Conservation (phyloP, 345 rosid genomes). For the Barbarea vulgaris region DNA sequence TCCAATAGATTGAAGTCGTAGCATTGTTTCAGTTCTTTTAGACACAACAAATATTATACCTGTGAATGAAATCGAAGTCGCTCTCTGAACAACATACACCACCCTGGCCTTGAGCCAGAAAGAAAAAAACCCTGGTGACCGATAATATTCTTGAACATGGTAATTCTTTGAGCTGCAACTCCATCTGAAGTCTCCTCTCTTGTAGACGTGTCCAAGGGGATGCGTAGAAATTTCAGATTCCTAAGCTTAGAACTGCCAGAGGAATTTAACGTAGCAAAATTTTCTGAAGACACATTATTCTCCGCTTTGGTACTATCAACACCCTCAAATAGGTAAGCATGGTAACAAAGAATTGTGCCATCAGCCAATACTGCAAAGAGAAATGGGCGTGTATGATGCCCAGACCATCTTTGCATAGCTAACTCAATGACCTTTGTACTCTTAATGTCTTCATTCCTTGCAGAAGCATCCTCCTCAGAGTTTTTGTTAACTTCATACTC, state of each 20-base stretch:
- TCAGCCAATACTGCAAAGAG: slow-evolving; percentile 87
- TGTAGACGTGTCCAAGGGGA: slow-evolving; percentile 72
- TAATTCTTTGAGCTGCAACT: slow-evolving; percentile 62
- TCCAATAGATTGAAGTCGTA: slow-evolving; percentile 5
- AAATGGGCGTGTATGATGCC: slow-evolving; percentile 82
- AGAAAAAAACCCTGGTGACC: slow-evolving; percentile 92
- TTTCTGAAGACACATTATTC: slow-evolving; percentile 51
- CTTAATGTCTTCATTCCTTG: slow-evolving; percentile 64
- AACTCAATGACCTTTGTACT: slow-evolving; percentile 78
- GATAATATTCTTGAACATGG: slow-evolving; percentile 81
- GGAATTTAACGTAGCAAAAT: slow-evolving; percentile 48
- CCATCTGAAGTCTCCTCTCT: slow-evolving; percentile 74
- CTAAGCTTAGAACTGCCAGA: slow-evolving; percentile 75
- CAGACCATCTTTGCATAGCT: slow-evolving; percentile 95
- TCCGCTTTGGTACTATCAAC: slow-evolving; percentile 64
- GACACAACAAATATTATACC: slow-evolving; percentile 53
- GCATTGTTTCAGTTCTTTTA: slow-evolving; percentile 14
- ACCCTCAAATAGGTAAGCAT: slow-evolving; percentile 88
- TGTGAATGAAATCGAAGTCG: slow-evolving; percentile 94
- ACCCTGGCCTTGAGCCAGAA: slow-evolving; percentile 91
- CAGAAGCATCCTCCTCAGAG: slow-evolving; percentile 58
- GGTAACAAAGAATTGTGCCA: slow-evolving; percentile 94
- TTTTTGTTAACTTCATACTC: slow-evolving; percentile 49
- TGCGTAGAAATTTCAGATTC: slow-evolving; percentile 75
- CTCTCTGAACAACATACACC: slow-evolving; percentile 97